Conservation (phyloP, 1,139 yeast species). For the Sugiyamaella castrensis region DNA sequence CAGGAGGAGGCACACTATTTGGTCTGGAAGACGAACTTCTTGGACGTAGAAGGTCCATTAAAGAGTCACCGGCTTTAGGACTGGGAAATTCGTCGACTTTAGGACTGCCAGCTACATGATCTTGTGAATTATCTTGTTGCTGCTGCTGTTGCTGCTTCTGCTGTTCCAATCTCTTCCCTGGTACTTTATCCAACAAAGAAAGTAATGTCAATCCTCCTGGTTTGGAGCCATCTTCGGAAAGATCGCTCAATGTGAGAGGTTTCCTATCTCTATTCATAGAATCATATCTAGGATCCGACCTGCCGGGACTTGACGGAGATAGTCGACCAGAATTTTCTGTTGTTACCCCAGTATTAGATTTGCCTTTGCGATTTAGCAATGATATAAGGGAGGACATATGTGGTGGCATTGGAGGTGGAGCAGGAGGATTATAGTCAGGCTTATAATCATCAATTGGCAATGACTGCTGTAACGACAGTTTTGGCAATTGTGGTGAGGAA, state of each 20-base stretch:
- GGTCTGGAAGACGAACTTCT: slow-evolving; percentile 1
- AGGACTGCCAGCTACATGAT: not conserved
- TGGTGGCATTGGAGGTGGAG: slow-evolving; percentile 12
- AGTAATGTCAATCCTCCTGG: slow-evolving; percentile 7
- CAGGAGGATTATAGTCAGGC: slow-evolving; percentile 8
- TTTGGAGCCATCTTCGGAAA: not conserved
- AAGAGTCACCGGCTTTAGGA: slow-evolving; percentile 11
- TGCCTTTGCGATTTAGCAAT: slow-evolving; percentile 11
- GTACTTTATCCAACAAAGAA: slow-evolving; percentile 6
- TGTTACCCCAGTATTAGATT: not conserved
- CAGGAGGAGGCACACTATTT: not conserved
- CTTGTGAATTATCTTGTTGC: slow-evolving; percentile 4
- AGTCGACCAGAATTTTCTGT: not conserved
- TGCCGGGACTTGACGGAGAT: slow-evolving; percentile 1
- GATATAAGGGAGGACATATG: slow-evolving; percentile 11
- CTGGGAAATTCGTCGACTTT: not conserved
- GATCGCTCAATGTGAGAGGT: slow-evolving; percentile 10
- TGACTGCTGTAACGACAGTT: too few species aligned
- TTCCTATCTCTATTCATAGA: slow-evolving; percentile 8
- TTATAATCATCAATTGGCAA: not conserved
- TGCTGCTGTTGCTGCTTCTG: slow-evolving; percentile 20
- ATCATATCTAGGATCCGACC: slow-evolving; percentile 3
- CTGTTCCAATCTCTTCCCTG: slow-evolving; percentile 6
- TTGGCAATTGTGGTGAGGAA: not conserved
- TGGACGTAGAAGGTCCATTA: slow-evolving; percentile 17